Conservation (phyloP, 1,284 basidiomycete species). For the Leccinum subfulvum region DNA sequence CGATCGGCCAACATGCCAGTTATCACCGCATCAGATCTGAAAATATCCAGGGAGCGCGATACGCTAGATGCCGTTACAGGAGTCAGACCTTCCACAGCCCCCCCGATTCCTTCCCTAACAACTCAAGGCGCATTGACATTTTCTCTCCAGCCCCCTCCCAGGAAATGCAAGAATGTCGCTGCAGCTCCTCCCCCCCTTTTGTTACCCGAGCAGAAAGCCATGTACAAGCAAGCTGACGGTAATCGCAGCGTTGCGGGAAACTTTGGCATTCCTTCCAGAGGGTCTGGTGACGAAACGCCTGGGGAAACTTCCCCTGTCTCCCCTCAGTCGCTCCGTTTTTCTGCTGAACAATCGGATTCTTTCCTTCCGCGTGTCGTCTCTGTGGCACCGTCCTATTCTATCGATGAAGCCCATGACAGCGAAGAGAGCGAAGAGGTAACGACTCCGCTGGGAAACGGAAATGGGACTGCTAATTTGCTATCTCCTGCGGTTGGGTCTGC, state of each 20-base stretch:
- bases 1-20: constrained; percentile 26
- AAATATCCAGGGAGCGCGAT: constrained; percentile 51
- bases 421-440: constrained; percentile 7
- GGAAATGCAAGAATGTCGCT: constrained; percentile 42
- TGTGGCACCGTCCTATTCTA: background rate
- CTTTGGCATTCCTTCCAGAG: constrained; percentile 27
- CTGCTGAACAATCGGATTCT: constrained; percentile 5
- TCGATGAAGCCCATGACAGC: constrained; percentile 1
- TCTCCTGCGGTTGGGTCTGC: background rate
- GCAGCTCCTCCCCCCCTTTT: constrained; percentile 1
- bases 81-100: constrained; percentile 22
- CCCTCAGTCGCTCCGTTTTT: constrained; percentile 1
- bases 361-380: constrained; percentile 6
- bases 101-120: constrained; percentile 16
- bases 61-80: constrained; percentile 14
- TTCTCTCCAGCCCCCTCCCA: constrained; percentile 65
- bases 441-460: constrained; percentile 5
- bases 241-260: constrained; percentile 34
- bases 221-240: constrained; percentile 33
- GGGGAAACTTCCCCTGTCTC: constrained; percentile 15
- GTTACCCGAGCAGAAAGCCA: constrained; percentile 11
- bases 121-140: constrained; percentile 27
- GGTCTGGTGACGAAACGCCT: constrained; percentile 10
- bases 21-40: constrained; percentile 43
- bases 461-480: background rate